These are phyloP conservation scores for Abrus pulchellus DNA, from an alignment of 306 rosid genomes.

Conservation along the genomic window DNA sequence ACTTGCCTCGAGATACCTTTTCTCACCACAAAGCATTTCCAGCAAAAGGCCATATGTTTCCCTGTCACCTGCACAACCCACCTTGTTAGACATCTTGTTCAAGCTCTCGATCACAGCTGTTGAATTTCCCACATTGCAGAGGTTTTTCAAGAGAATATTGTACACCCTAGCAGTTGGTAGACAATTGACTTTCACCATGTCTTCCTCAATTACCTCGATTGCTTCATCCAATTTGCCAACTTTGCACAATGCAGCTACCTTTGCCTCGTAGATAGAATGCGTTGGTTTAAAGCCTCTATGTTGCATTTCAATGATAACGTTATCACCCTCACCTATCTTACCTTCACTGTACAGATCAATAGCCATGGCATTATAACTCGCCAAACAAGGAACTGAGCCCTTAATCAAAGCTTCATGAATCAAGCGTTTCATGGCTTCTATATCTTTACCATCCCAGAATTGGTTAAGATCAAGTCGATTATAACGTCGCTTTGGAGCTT, in stretches of 20 bases:
- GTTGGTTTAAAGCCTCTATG: conserved; percentile 55
- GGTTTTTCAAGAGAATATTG: conserved; percentile 50
- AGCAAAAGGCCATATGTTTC: conserved; percentile 55
- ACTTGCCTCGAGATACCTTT: conserved; percentile 58
- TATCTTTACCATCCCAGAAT: conserved; percentile 37
- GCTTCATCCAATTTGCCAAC: conserved; percentile 53
- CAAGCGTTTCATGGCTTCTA: conserved; percentile 45
- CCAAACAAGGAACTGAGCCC: conserved; percentile 60
- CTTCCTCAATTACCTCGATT: conserved; percentile 59
- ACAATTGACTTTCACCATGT: conserved; percentile 55
- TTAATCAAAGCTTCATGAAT: conserved; percentile 63
- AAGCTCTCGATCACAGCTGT: conserved; percentile 50
- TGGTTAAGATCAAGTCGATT: conserved; percentile 48
- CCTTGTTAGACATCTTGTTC: conserved; percentile 57
- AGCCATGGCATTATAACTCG: conserved; percentile 63
- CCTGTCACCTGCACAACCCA: conserved; percentile 47
- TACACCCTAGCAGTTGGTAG: conserved; percentile 55
- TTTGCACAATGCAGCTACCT: conserved; percentile 59
- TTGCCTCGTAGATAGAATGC: conserved; percentile 57
- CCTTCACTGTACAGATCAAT: conserved; percentile 60
- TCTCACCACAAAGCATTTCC: conserved; percentile 56
- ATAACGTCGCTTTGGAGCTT: conserved; percentile 57
- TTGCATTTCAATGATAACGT: conserved; percentile 58
- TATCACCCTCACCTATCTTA: conserved; percentile 56
- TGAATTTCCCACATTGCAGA: conserved; percentile 46